A percentile compares a stretch with the other conserved stretches of the same genome.
phyloP scores from a whole-genome alignment of 2,329 filamentous ascomycete genomes.

The Botrytis elliptica region DNA sequence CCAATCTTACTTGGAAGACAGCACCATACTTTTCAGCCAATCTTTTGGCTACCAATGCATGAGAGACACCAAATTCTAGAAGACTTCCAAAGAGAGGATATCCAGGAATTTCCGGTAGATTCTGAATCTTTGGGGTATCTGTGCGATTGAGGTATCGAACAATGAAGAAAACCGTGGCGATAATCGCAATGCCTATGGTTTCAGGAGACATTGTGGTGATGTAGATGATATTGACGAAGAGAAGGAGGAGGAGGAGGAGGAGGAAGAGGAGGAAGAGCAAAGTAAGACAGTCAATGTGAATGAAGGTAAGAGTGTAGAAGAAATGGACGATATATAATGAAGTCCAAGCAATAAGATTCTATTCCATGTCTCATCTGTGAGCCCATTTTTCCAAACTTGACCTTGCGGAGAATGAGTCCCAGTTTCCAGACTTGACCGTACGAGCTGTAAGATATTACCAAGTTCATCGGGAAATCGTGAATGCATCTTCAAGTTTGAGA shows the following conservation, averaged over 20 bases:
- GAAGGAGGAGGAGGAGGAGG: not conserved
- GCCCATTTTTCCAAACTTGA: not conserved
- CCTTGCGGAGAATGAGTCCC: not conserved
- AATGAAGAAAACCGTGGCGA: slow-evolving; percentile 13
- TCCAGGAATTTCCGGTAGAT: slow-evolving; percentile 24
- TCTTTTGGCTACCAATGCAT: slow-evolving; percentile 23
- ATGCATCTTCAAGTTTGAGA: not conserved
- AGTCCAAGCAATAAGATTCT: not conserved
- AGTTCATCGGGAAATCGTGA: not conserved
- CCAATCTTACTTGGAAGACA: slow-evolving; percentile 25
- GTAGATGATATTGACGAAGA: not conserved
- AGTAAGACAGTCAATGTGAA: not conserved
- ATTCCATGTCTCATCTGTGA: not conserved
- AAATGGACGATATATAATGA: not conserved
- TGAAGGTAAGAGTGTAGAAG: not conserved
- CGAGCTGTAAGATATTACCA: not conserved
- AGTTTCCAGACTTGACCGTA: not conserved
- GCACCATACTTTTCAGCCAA: slow-evolving; percentile 24
- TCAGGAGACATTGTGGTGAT: slow-evolving; percentile 17
- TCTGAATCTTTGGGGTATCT: slow-evolving; percentile 25
- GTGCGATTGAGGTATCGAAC: slow-evolving; percentile 23
- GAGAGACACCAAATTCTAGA: slow-evolving; percentile 23
- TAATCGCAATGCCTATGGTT: slow-evolving; percentile 19
- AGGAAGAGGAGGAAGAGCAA: not conserved
- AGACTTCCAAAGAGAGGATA: slow-evolving; percentile 25